Conservation (phyloP, 495 filamentous ascomycete genomes). For the Copromyces sp. region DNA sequence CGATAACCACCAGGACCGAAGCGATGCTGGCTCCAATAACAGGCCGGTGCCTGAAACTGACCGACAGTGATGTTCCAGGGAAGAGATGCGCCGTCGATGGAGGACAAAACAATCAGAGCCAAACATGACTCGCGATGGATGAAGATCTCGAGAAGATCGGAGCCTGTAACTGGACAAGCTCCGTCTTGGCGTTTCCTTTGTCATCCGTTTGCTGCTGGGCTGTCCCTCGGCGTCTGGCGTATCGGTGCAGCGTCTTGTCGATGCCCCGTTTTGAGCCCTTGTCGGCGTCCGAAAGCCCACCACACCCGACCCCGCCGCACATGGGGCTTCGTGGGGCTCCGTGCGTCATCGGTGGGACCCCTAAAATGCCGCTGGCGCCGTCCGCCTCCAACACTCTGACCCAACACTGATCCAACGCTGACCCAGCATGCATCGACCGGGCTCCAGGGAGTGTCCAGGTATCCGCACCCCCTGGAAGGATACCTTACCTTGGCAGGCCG, state of each 20-base stretch:
- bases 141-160: not conserved
- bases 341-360: not conserved
- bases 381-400: not conserved
- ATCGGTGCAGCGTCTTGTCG: not conserved
- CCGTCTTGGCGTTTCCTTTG: not conserved
- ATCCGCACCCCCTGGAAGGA: not conserved
- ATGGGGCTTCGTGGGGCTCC: not conserved
- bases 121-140: not conserved
- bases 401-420: not conserved
- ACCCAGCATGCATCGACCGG: not conserved
- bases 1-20: not conserved
- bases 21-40: constrained; percentile 3
- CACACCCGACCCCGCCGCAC: not conserved
- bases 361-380: not conserved
- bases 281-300: not conserved
- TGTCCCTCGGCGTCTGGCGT: not conserved
- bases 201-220: not conserved
- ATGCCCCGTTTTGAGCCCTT: not conserved
- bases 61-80: not conserved
- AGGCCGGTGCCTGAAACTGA: constrained; percentile 1
- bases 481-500: not conserved
- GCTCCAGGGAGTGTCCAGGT: not conserved
- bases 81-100: not conserved
- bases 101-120: not conserved
- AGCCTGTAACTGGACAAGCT: not conserved